Evolutionary conservation across 345 rosid genomes (phyloP), one percentile per base, ranked within the genome.

Genomic region (Leavenworthia alabamica): DNA sequence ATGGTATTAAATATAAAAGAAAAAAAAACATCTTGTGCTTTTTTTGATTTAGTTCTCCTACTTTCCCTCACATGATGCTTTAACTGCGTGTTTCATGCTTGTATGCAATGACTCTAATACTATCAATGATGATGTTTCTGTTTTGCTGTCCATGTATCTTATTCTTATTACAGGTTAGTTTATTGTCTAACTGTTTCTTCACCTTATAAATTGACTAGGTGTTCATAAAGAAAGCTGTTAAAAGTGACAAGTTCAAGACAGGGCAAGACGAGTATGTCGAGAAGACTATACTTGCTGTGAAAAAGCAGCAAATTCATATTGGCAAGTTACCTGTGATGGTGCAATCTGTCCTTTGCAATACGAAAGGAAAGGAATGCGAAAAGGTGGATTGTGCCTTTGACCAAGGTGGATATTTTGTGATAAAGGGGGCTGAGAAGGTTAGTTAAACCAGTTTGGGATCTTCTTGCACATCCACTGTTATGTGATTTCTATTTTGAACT

Each of bases 371-470:
- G 47, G 60, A 42, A 24, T n/a, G 27, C 58, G 47, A 40, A 55
- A 70, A 70, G 64, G 80, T 66, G 42, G 95, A 92, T 41, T 92
- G 98, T 69, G 97, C 83, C 39, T 92, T 81, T 79, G 98, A 92
- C 60, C 90, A 80, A 13, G 94, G 97, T 39, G 98, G 94, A 28
- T 92, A 85, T 67, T 92, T 92, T 71, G 46, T 86, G 60, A 81
- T 92, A 43, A 92, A 92, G 70, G 97, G 98, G 8, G 95, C 97
- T 47, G 97, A 92, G 67, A 92, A 92, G 86, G 97, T 82, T 62
- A 75, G 71, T 26, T 67, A 60, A 56, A 23, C 23, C 32, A 13
- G 48, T 60, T 64, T 28, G n/a, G 19, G 54, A 40, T 27, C 17
- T 37, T 27, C 19, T 4, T 27, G 16, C 29, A 58, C 15, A 49